These are phyloP conservation scores for Phytopythium sindhum DNA, from an alignment of 352 stramenopile species.

Conservation along the genomic window DNA sequence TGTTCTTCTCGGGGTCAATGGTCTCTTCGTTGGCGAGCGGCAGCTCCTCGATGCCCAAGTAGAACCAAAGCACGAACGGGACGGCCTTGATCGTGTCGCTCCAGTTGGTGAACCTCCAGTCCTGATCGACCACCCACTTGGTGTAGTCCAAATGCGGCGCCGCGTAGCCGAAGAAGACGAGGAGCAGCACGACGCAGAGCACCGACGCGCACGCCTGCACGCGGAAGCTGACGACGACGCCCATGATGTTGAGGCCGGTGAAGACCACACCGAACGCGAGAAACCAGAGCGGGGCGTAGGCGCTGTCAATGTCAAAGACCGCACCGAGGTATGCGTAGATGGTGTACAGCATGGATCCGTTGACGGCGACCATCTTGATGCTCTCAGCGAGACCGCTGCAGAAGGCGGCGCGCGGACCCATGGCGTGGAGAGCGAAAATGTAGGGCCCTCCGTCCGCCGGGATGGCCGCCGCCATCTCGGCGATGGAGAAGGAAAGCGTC, in stretches of 20 bases:
- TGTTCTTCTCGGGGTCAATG: constrained; percentile 65
- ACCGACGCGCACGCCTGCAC: constrained; percentile 53
- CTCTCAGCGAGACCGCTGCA: constrained; percentile 63
- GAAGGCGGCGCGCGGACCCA: constrained; percentile 46
- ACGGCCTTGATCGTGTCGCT: constrained; percentile 48
- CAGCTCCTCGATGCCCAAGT: constrained; percentile 72
- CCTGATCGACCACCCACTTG: constrained; percentile 44
- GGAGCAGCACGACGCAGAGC: constrained; percentile 41
- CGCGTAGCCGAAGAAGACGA: constrained; percentile 60
- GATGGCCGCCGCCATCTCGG: constrained; percentile 58
- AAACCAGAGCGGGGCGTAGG: constrained; percentile 52
- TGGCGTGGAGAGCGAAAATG: constrained; percentile 60
- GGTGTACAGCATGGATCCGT: constrained; percentile 39
- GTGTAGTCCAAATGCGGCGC: constrained; percentile 47
- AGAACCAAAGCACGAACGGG: constrained; percentile 70
- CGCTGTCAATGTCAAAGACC: constrained; percentile 36
- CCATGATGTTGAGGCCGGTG: constrained; percentile 52
- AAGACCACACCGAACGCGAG: constrained; percentile 55
- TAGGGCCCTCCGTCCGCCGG: constrained; percentile 63
- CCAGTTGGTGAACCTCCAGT: constrained; percentile 46
- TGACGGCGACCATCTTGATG: constrained; percentile 58
- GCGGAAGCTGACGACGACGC: constrained; percentile 56
- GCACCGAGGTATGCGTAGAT: constrained; percentile 62
- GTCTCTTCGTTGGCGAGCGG: constrained; percentile 68
- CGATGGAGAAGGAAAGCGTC: constrained; percentile 68